Evolutionary conservation across 176 grass and related monocot genomes (phyloP).

Genomic region (Oryza longistaminata): DNA sequence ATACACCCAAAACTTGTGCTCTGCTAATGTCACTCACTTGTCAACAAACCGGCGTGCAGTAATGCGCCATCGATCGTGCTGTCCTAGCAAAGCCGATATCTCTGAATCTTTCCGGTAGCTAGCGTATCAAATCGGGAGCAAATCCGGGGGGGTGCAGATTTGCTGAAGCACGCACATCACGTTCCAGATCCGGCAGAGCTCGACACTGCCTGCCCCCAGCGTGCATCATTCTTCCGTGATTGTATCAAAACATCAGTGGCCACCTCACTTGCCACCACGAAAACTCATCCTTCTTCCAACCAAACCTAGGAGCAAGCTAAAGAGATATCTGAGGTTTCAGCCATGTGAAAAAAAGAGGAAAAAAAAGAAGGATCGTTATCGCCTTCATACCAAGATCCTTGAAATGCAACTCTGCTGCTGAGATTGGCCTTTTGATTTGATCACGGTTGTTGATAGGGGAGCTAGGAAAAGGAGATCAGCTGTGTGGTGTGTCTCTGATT

Average conservation of each 20-base stretch:
- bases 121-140: conserved; percentile 45
- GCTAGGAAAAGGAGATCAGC: neutral
- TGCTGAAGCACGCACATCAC: conserved; percentile 25
- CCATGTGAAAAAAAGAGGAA: neutral
- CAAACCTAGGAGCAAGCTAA: conserved; percentile 36
- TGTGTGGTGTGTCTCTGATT: neutral
- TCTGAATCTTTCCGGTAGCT: conserved; percentile 29
- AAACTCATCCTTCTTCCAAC: neutral
- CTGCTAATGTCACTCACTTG: no score
- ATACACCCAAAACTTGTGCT: no score
- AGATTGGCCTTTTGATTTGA: neutral
- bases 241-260: neutral
- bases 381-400: neutral
- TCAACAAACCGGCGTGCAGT: conserved; percentile 6
- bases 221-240: neutral
- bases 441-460: conserved; percentile 19
- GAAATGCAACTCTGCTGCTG: neutral
- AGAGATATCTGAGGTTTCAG: neutral
- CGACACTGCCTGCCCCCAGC: neutral
- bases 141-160: conserved; percentile 38
- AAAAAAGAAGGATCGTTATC: neutral
- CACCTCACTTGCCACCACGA: conserved; percentile 18
- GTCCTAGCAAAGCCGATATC: conserved; percentile 16
- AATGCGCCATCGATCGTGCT: conserved; percentile 22
- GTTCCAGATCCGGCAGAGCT: conserved; percentile 3